These are phyloP conservation scores for Magnolia kwangsiensis DNA, from an alignment of 164 flowering plant genomes.

Conservation along the genomic window DNA sequence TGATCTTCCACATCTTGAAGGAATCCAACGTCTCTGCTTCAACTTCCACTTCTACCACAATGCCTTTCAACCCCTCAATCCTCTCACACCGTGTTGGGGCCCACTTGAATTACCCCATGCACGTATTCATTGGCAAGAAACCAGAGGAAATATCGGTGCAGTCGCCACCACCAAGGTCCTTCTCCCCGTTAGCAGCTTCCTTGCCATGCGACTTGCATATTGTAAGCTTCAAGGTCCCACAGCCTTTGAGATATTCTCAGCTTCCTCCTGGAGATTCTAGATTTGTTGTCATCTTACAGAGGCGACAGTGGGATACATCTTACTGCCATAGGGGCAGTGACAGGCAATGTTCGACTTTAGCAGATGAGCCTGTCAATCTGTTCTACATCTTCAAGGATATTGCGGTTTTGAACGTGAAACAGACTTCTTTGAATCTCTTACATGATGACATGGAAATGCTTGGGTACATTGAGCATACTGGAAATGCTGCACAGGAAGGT, in stretches of 20 bases:
- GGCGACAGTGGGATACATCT: conserved; percentile 76
- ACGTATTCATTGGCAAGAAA: conserved; percentile 66
- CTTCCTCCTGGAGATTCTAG: conserved; percentile 46
- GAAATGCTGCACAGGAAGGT: conserved; percentile 66
- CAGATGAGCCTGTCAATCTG: conserved; percentile 62
- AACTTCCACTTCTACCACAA: conserved; percentile 34
- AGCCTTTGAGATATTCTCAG: conserved; percentile 59
- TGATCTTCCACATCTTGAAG: conserved; percentile 63
- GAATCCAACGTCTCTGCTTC: conserved; percentile 67
- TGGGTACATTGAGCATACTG: conserved; percentile 62
- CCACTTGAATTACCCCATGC: conserved; percentile 79
- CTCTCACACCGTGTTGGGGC: conserved; percentile 75
- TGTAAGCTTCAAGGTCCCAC: conserved; percentile 84
- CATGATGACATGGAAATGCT: conserved; percentile 79
- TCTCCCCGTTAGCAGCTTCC: conserved; percentile 68
- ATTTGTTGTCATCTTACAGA: conserved; percentile 63
- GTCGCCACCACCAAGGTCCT: conserved; percentile 55
- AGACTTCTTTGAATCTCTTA: conserved; percentile 83
- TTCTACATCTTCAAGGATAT: conserved; percentile 70
- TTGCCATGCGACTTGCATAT: conserved; percentile 95
- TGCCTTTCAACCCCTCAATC: conserved; percentile 70
- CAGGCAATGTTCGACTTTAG: conserved; percentile 46
- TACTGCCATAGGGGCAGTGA: conserved; percentile 60
- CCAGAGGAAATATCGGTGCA: conserved; percentile 54
- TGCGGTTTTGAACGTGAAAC: conserved; percentile 52